Evolutionary conservation across 2,329 filamentous ascomycete species (phyloP).

Genomic region (Parastagonospora avenae): DNA sequence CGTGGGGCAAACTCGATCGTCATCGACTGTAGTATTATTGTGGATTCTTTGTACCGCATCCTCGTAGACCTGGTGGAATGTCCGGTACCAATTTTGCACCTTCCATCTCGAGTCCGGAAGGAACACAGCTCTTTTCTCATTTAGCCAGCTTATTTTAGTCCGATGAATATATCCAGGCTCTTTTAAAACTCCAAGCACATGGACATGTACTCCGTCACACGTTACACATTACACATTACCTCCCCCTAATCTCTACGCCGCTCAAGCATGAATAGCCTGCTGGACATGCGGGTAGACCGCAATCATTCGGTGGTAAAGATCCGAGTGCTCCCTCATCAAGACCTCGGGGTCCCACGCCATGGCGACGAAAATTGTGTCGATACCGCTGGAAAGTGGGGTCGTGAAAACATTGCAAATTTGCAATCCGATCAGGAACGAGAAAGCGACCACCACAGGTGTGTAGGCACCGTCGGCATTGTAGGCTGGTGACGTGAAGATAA

Average conservation of each 20-base stretch:
- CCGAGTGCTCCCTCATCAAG: constrained; percentile 78
- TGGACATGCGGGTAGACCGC: constrained; percentile 83
- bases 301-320: constrained; percentile 80
- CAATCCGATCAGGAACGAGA: constrained; percentile 85
- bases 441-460: constrained; percentile 80
- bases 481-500: constrained; percentile 76
- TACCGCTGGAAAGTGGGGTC: constrained; percentile 83
- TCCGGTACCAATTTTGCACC: too few relatives aligned
- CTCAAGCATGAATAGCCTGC: constrained; percentile 68
- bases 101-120: too few relatives aligned
- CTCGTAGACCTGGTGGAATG: too few relatives aligned
- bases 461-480: constrained; percentile 74
- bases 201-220: too few relatives aligned
- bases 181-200: not conserved
- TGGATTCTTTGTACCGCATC: not conserved
- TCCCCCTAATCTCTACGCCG: too few relatives aligned
- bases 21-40: constrained; percentile 7
- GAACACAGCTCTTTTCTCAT: too few relatives aligned
- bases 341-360: constrained; percentile 71
- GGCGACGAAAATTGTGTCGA: constrained; percentile 90
- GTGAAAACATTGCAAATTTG: constrained; percentile 91
- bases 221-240: not conserved
- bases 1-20: constrained; percentile 3
- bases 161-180: too few relatives aligned
- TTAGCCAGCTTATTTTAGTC: too few relatives aligned